These are phyloP conservation scores for Penicillium sp. DNA, from an alignment of 2,329 filamentous ascomycete genomes.

Conservation along the genomic window DNA sequence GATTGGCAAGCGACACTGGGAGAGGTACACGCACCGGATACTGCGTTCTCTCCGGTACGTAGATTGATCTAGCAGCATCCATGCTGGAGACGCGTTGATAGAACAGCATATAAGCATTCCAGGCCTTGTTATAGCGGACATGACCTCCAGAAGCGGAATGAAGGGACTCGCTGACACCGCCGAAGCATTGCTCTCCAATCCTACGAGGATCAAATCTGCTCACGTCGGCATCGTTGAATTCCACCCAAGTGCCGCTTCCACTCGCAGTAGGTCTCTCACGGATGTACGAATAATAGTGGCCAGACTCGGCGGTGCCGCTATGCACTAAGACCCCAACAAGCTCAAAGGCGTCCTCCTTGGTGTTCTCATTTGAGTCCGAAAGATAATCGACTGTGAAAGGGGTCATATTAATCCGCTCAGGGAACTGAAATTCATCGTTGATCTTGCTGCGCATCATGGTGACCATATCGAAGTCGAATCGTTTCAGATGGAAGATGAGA, in stretches of 20 bases:
- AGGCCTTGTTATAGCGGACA: constrained; percentile 66
- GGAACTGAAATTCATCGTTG: constrained; percentile 93
- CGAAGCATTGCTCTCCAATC: constrained; percentile 79
- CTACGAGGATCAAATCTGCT: constrained; percentile 72
- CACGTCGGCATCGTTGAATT: constrained; percentile 93
- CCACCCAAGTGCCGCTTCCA: constrained; percentile 70
- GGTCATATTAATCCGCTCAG: constrained; percentile 79
- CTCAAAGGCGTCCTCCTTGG: constrained; percentile 79
- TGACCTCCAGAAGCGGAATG: constrained; percentile 52
- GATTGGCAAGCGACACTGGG: constrained; percentile 51
- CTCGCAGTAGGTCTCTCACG: constrained; percentile 70
- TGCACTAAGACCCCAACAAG: constrained; percentile 95
- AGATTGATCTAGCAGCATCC: constrained; percentile 55
- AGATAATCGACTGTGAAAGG: constrained; percentile 89
- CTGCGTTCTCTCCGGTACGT: constrained; percentile 52
- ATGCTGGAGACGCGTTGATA: constrained; percentile 81
- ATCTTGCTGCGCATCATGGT: constrained; percentile 87
- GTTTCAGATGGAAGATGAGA: constrained; percentile 87
- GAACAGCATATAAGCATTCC: constrained; percentile 97
- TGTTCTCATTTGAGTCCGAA: constrained; percentile 62
- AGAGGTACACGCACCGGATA: constrained; percentile 56
- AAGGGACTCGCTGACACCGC: constrained; percentile 65
- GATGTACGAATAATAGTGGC: constrained; percentile 97
- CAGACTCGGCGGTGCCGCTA: constrained; percentile 87
- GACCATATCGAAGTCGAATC: constrained; percentile 58